These are phyloP conservation scores for Aspergillus carlsbadensis DNA, from an alignment of 495 filamentous ascomycete genomes.

Conservation along the genomic window DNA sequence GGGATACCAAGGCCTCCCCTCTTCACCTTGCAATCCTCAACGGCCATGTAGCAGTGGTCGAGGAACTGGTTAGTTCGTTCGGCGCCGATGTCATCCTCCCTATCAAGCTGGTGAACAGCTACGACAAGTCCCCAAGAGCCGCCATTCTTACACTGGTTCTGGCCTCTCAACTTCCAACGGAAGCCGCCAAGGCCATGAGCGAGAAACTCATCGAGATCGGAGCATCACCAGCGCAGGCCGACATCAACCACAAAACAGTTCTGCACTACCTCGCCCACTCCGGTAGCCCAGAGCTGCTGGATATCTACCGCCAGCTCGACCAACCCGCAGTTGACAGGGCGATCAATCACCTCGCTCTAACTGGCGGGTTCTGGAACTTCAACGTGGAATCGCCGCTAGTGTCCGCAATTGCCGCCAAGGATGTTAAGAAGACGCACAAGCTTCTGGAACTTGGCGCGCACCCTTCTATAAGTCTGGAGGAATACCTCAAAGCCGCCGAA, in stretches of 20 bases:
- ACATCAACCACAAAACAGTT: slow-evolving; percentile 55
- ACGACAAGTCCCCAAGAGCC: slow-evolving; percentile 42
- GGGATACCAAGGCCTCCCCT: slow-evolving; percentile 70
- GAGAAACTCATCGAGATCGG: slow-evolving; percentile 64
- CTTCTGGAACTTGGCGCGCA: slow-evolving; percentile 48
- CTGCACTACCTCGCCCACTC: slow-evolving; percentile 56
- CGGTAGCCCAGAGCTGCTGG: slow-evolving; percentile 50
- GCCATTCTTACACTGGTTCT: slow-evolving; percentile 68
- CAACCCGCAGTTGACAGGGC: slow-evolving; percentile 57
- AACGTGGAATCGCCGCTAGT: slow-evolving; percentile 37
- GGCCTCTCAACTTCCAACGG: slow-evolving; percentile 50
- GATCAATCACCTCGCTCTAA: slow-evolving; percentile 55
- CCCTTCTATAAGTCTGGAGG: slow-evolving; percentile 33
- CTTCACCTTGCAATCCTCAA: slow-evolving; percentile 75
- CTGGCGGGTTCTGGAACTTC: slow-evolving; percentile 15
- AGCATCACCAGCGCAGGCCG: slow-evolving; percentile 71
- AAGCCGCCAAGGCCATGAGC: slow-evolving; percentile 60
- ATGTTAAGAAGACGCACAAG: slow-evolving; percentile 35
- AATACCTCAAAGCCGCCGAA: slow-evolving; percentile 38
- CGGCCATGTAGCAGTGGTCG: slow-evolving; percentile 65
- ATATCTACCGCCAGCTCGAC: slow-evolving; percentile 60
- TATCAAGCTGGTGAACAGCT: slow-evolving; percentile 55
- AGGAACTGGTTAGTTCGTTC: slow-evolving; percentile 66
- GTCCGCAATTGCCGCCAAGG: slow-evolving; percentile 39
- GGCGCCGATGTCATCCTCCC: slow-evolving; percentile 73